Evolutionary conservation across 2,329 filamentous ascomycete genomes (phyloP).

Genomic region (Calonectria hawksworthii): DNA sequence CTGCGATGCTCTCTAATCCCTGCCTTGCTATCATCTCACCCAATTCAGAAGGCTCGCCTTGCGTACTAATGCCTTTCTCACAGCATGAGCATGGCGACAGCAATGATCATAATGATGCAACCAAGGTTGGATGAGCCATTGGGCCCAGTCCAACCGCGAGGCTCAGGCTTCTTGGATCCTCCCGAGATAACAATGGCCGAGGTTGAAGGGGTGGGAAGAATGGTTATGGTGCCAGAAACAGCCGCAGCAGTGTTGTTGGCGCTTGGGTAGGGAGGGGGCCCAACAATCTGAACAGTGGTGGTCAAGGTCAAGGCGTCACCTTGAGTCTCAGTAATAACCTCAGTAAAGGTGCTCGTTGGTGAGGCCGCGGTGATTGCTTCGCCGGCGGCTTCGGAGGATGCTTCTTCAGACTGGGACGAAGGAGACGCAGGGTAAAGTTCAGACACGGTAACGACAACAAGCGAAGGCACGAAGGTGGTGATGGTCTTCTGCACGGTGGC

Average conservation of each 20-base stretch:
- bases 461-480: conserved; percentile 38
- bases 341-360: conserved; percentile 48
- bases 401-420: not conserved
- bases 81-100: conserved; percentile 50
- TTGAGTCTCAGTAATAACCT: conserved; percentile 50
- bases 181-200: conserved; percentile 50
- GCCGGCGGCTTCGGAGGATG: conserved; percentile 35
- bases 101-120: conserved; percentile 54
- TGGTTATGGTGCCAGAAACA: conserved; percentile 45
- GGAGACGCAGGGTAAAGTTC: conserved; percentile 13
- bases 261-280: conserved; percentile 44
- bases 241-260: conserved; percentile 47
- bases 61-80: conserved; percentile 36
- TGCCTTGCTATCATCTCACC: not conserved
- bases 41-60: not conserved
- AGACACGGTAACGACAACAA: conserved; percentile 45
- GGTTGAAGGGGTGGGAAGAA: conserved; percentile 37
- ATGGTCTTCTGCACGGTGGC: conserved; percentile 45
- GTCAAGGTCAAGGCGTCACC: conserved; percentile 47
- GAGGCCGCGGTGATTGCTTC: conserved; percentile 40
- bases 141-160: conserved; percentile 45
- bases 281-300: conserved; percentile 50
- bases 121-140: conserved; percentile 51
- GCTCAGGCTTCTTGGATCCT: conserved; percentile 50
- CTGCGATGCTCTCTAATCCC: not conserved